These are phyloP conservation scores for Agapanthus africanus DNA, from an alignment of 106 monocot species.

Conservation along the genomic window DNA sequence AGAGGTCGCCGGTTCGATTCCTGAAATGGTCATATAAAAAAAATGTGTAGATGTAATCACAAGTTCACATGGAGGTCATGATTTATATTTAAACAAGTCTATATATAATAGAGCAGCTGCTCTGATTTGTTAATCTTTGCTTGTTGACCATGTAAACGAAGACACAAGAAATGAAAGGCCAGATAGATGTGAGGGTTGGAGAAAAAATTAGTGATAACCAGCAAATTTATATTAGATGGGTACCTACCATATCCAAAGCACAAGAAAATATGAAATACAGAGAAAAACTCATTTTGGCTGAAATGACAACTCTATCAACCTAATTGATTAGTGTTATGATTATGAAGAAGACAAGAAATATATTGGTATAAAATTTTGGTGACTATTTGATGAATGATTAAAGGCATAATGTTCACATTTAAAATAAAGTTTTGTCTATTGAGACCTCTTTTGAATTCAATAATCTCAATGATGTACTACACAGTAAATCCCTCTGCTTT, in stretches of 20 bases:
- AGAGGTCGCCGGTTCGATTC: too few relatives aligned
- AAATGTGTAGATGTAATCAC: not conserved
- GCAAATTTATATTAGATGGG: too few relatives aligned
- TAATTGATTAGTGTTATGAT: too few relatives aligned
- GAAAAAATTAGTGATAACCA: too few relatives aligned
- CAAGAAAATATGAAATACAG: too few relatives aligned
- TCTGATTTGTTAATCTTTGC: constrained; percentile 4
- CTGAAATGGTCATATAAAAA: too few relatives aligned
- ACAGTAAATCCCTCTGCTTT: not conserved
- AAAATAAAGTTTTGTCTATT: not conserved
- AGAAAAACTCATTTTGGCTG: too few relatives aligned
- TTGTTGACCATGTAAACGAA: not conserved
- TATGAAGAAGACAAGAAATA: too few relatives aligned
- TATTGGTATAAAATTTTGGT: not conserved
- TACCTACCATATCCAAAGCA: too few relatives aligned
- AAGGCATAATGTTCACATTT: not conserved
- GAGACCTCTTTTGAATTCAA: not conserved
- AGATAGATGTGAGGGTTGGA: not conserved
- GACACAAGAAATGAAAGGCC: not conserved
- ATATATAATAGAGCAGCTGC: not conserved
- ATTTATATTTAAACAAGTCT: not conserved
- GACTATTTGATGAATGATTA: not conserved
- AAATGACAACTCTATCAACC: too few relatives aligned
- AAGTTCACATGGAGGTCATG: not conserved
- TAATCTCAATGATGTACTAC: not conserved